Evolutionary conservation across 139 green algal genomes (phyloP).

Genomic region (Chlamydomonas incerta): DNA sequence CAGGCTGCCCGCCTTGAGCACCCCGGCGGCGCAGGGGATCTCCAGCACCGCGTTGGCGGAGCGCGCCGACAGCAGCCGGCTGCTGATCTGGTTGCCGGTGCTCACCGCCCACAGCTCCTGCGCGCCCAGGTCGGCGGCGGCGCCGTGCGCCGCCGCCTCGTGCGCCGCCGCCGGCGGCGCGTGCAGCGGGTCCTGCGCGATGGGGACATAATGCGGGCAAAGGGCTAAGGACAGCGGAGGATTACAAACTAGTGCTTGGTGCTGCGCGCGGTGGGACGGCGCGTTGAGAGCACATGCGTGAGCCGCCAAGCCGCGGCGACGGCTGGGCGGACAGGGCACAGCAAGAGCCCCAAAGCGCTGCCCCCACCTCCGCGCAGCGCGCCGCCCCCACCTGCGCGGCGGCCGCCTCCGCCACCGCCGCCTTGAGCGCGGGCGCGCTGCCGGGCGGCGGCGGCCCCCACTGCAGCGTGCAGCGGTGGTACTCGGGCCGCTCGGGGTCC

Average conservation of each 20-base stretch:
- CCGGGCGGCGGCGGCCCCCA: conserved; percentile 46
- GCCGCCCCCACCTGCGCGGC: background rate
- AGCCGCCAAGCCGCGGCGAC: no score
- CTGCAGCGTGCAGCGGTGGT: conserved; percentile 84
- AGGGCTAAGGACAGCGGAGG: no score
- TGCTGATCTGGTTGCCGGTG: conserved; percentile 96
- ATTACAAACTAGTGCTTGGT: no score
- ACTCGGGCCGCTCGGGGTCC: conserved; percentile 96
- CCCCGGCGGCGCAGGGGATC: conserved; percentile 59
- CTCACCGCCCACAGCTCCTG: conserved; percentile 67
- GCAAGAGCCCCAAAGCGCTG: no score
- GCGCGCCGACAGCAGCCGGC: conserved; percentile 84
- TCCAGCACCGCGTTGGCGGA: conserved; percentile 75
- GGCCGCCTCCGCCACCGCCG: background rate
- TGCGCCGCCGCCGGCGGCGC: background rate
- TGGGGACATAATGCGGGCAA: no score
- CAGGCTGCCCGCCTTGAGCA: conserved; percentile 62
- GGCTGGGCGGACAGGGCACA: no score
- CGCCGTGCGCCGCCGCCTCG: no score
- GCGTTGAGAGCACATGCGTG: no score
- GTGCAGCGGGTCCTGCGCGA: no score
- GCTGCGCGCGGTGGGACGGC: no score
- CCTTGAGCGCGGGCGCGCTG: background rate
- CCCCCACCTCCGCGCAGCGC: no score
- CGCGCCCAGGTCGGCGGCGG: background rate